These are phyloP conservation scores for Scutellaria baicalensis DNA, from an alignment of 257 asterid genomes.

Conservation along the genomic window DNA sequence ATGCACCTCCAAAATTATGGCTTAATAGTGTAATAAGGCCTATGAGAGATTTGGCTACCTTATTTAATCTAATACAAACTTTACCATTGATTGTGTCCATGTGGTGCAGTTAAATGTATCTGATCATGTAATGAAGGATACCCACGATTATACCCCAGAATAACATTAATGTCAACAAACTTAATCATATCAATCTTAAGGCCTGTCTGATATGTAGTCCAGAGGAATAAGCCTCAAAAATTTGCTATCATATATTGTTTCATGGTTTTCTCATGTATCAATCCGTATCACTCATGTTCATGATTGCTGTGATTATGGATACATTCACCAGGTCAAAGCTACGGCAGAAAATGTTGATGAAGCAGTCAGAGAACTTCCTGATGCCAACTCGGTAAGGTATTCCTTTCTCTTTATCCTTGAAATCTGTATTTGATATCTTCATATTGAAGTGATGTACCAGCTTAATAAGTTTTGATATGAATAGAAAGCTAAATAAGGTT, in stretches of 20 bases:
- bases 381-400: conserved; percentile 99
- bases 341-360: conserved; percentile 95
- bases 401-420: conserved; percentile 42
- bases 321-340: conserved; percentile 69
- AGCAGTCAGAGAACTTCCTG: conserved; percentile 99
- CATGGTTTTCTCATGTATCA: not conserved
- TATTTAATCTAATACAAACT: no score
- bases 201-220: not conserved
- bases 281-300: not conserved
- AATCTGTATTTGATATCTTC: not conserved
- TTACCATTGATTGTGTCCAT: no score
- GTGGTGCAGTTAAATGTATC: not conserved
- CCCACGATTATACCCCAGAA: not conserved
- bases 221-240: not conserved
- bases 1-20: not conserved
- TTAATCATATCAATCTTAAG: not conserved
- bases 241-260: not conserved
- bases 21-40: not conserved
- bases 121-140: not conserved
- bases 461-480: not conserved
- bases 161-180: not conserved
- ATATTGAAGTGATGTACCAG: conserved; percentile 2
- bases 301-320: not conserved
- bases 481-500: not conserved
- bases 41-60: not conserved